Base-by-base conservation (phyloP, 768 basidiomycete genomes). In the Amanita thiersii region DNA sequence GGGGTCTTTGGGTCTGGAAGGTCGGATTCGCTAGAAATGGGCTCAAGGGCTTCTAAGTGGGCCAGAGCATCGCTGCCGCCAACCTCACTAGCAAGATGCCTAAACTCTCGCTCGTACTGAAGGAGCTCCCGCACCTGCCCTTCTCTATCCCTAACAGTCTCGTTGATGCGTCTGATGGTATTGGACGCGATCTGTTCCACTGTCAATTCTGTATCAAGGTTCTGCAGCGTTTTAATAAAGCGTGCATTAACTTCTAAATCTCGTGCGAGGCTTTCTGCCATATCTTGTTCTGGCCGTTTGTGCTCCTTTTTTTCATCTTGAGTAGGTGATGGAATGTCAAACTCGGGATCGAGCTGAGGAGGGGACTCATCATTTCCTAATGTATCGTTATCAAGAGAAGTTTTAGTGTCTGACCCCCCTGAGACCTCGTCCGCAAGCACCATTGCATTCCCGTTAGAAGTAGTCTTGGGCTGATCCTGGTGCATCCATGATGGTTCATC, bases 71-170 rank as follows among this genome's bases (percentile, higher is more conserved):
- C 87, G 28, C 64, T 72, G 14, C 88, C 88, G 28, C 84, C 83
- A 12, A 86, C 75, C 57, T 89, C 86, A 3, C 73, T 77, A 1
- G 79, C 76, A 50, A 88, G 84, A 55, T 78, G 77, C 50, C 75
- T 72, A 53, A 92, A 77, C 59, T 90, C 82, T 39, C 86, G 74
- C 53, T 91, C 88, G 54, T 72, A 83, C 48, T 80, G 84, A 25
- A 81, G 63, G 40, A 92, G 60, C 53, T 80, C 85, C 39, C 89
- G 80, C 3, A 88, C 75, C 60, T 92, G 89, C 2, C 69, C 72
- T 56, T 92, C 89, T 43, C 89, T 75, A 51, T 87, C 81, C 35
- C 79, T 76, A 25, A 77, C 74, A 9, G 79, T 73, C 43, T 84
- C 81, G 58, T 89, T 83, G 46, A 91, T 71, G 25, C 74, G 71